Conservation (phyloP, 768 basidiomycete genomes). For the Suillus fuscotomentosus region DNA sequence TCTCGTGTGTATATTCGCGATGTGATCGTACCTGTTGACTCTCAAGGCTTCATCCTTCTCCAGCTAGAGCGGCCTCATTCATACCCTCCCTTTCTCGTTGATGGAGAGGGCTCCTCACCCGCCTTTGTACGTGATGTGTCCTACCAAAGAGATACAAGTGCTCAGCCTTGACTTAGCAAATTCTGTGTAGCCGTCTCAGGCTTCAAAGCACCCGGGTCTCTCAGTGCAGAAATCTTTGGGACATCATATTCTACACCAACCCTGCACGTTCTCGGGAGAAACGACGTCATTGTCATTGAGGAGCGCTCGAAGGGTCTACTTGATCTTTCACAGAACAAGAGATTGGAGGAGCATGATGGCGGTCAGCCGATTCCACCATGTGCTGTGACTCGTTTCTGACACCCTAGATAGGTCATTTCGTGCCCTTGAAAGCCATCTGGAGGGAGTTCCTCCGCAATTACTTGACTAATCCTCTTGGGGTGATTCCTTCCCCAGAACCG, state of each 20-base stretch:
- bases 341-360: slow-evolving; percentile 78
- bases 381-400: neutral
- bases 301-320: slow-evolving; percentile 64
- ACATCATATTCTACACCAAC: slow-evolving; percentile 65
- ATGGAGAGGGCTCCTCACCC: slow-evolving; percentile 67
- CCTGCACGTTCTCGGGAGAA: slow-evolving; percentile 75
- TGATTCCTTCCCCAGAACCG: slow-evolving; percentile 44
- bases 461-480: slow-evolving; percentile 48
- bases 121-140: slow-evolving; percentile 55
- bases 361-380: slow-evolving; percentile 46
- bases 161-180: slow-evolving; percentile 37
- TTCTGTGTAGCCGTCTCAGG: slow-evolving; percentile 80
- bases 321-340: slow-evolving; percentile 48
- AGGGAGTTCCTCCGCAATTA: slow-evolving; percentile 71
- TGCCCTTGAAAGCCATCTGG: slow-evolving; percentile 78
- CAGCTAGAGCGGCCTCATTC: slow-evolving; percentile 54
- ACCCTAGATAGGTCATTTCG: slow-evolving; percentile 64
- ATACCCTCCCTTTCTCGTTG: slow-evolving; percentile 59
- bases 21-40: slow-evolving; percentile 1
- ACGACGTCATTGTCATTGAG: slow-evolving; percentile 69
- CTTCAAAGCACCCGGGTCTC: slow-evolving; percentile 51
- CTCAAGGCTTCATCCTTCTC: slow-evolving; percentile 4
- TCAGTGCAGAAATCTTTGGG: slow-evolving; percentile 49
- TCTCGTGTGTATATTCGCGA: slow-evolving; percentile 45
- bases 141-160: neutral